These are phyloP conservation scores for Ganoderma sinense DNA, from an alignment of 1,284 basidiomycete species.

Conservation along the genomic window DNA sequence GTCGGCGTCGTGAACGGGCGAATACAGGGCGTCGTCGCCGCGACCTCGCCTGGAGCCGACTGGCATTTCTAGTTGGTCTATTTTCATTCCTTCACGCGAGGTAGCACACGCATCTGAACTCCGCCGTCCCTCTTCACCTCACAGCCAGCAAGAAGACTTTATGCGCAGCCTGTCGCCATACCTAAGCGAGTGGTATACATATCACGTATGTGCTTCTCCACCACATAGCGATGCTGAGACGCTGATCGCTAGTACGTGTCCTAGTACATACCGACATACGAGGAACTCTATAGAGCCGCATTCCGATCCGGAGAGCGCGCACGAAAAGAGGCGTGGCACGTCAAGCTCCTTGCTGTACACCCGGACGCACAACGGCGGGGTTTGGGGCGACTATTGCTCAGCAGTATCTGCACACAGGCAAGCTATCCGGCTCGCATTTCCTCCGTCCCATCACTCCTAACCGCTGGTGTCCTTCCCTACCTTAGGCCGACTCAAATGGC, in stretches of 20 bases:
- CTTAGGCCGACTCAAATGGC: slow-evolving; percentile 30
- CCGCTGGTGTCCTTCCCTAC: slow-evolving; percentile 2
- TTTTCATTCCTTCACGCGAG: not conserved
- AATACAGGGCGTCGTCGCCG: slow-evolving; percentile 33
- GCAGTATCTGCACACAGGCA: slow-evolving; percentile 31
- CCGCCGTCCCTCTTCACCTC: not conserved
- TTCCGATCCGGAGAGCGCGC: slow-evolving; percentile 27
- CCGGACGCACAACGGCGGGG: slow-evolving; percentile 32
- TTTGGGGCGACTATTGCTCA: slow-evolving; percentile 31
- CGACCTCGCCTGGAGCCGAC: slow-evolving; percentile 32
- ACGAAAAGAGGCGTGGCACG: slow-evolving; percentile 34
- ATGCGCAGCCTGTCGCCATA: slow-evolving; percentile 24
- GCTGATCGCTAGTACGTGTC: slow-evolving; percentile 3
- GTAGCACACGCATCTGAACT: not conserved
- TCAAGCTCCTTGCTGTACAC: slow-evolving; percentile 35
- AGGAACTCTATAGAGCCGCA: slow-evolving; percentile 36
- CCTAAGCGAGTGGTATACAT: slow-evolving; percentile 30
- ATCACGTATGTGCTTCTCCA: slow-evolving; percentile 32
- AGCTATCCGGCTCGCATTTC: not conserved
- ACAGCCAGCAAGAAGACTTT: slow-evolving; percentile 28
- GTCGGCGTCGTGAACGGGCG: slow-evolving; percentile 30
- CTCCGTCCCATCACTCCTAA: slow-evolving; percentile 8
- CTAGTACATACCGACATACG: slow-evolving; percentile 36
- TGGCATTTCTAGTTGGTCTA: slow-evolving; percentile 37
- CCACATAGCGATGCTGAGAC: not conserved